Base-by-base conservation (phyloP, 805 yeast species). In the Lachancea waltii region DNA sequence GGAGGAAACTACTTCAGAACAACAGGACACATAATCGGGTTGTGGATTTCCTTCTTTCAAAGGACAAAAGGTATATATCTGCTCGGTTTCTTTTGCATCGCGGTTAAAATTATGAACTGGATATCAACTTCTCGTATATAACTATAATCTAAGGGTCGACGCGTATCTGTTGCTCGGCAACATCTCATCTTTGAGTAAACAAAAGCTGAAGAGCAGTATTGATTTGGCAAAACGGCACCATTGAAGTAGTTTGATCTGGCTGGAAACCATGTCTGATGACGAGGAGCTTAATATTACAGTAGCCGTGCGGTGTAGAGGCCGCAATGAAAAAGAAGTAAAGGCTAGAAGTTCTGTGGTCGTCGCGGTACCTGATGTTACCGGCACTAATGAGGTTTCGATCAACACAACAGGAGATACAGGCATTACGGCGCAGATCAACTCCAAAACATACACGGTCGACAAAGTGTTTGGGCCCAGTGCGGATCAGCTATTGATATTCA, bases 381-480 rank as follows among this genome's bases (percentile, higher is more conserved):
- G 72, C 7, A 47, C 61, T 3, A 62, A 65, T 33, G 79, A 73
- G 45, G 71, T 77, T 6, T 57, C 72, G 0, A 61, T 77, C 9
- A 68, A 64, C 33, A 64, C 69, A 1, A 56, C 68, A 2, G 67
- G 61, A 33, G 69, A 63, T 31, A 48, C 53, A 2, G 70, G 70
- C 7, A 54, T 60, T 4, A 50, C 66, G 3, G 71, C 69, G 0
- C 68, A 65, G 41, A 40, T 68, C 36, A 65, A 63, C 36, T 56
- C 69, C 10, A 80, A 77, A 54, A 73, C 81, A 1, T 87, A 81
- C 56, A 66, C 72, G 6, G 81, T 86, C 35, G 95, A 86, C 57
- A 78, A 76, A 38, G 92, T 84, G 0, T 85, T 81, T 59, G 95
- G 95, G 1, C 79, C 94, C 1, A 80, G 77, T 44, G 79, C 90